Conservation (phyloP, 2,329 filamentous ascomycete species). For the Pseudonectria foliicola region DNA sequence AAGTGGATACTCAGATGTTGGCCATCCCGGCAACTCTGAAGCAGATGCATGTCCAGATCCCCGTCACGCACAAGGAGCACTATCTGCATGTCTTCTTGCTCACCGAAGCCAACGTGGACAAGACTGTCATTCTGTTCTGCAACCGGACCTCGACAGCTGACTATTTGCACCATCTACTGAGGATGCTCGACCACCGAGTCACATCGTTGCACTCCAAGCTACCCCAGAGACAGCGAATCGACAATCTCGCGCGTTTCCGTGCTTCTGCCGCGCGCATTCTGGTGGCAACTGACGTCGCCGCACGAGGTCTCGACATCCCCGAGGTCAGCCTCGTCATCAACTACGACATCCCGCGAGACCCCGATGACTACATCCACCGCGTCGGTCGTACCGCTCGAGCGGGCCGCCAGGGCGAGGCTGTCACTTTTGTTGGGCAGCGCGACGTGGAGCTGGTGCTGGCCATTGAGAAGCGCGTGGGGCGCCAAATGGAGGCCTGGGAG, state of each 20-base stretch:
- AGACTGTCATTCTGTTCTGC: conserved; percentile 86
- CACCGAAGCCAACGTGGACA: conserved; percentile 67
- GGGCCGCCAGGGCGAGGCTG: conserved; percentile 70
- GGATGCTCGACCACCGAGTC: conserved; percentile 79
- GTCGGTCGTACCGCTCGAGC: conserved; percentile 94
- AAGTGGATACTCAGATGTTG: conserved; percentile 69
- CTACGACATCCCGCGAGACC: conserved; percentile 92
- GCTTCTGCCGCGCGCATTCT: conserved; percentile 82
- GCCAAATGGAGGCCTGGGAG: conserved; percentile 73
- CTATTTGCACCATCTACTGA: conserved; percentile 79
- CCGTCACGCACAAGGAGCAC: conserved; percentile 87
- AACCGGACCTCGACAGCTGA: conserved; percentile 87
- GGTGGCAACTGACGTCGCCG: conserved; percentile 91
- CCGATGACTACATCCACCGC: conserved; percentile 94
- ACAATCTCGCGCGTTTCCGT: conserved; percentile 87
- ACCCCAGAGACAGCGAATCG: conserved; percentile 73
- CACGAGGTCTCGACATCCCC: conserved; percentile 90
- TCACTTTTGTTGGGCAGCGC: conserved; percentile 86
- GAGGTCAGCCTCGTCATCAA: conserved; percentile 87
- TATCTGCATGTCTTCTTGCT: conserved; percentile 86
- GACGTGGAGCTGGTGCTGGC: conserved; percentile 87
- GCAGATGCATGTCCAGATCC: conserved; percentile 82
- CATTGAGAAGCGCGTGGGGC: conserved; percentile 77
- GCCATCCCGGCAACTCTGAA: conserved; percentile 74
- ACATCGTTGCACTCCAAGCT: conserved; percentile 86